phyloP scores from a whole-genome alignment of 2,329 filamentous ascomycete species.

The Pseudogymnoascus sp. region DNA sequence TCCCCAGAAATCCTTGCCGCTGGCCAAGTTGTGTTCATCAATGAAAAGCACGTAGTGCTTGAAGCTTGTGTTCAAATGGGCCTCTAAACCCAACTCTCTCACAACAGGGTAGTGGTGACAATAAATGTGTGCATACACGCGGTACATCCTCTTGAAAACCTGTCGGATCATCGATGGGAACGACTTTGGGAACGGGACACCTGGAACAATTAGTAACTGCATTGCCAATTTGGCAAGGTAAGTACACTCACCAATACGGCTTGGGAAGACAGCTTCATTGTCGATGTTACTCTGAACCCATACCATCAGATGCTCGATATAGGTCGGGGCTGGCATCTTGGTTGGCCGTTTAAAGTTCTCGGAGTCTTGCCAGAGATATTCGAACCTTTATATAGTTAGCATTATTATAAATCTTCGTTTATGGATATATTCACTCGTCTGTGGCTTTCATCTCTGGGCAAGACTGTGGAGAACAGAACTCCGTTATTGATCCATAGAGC shows the following conservation, averaged over 20 bases:
- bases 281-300: slow-evolving; percentile 96
- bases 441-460: slow-evolving; percentile 99
- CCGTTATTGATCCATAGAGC: slow-evolving; percentile 95
- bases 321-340: slow-evolving; percentile 94
- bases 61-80: slow-evolving; percentile 97
- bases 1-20: slow-evolving; percentile 95
- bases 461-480: slow-evolving; percentile 95
- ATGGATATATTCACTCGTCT: slow-evolving; percentile 62
- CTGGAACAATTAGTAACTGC: slow-evolving; percentile 32
- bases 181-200: slow-evolving; percentile 88
- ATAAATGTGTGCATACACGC: slow-evolving; percentile 98
- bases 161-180: slow-evolving; percentile 85
- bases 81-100: slow-evolving; percentile 87
- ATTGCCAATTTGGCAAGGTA: slow-evolving; percentile 35
- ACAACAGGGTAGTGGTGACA: slow-evolving; percentile 99
- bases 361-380: slow-evolving; percentile 97
- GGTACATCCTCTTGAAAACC: slow-evolving; percentile 98
- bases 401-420: background rate
- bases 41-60: slow-evolving; percentile 99
- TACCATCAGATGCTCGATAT: slow-evolving; percentile 94
- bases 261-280: slow-evolving; percentile 92
- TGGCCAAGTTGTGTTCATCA: slow-evolving; percentile 88
- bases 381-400: slow-evolving; percentile 54
- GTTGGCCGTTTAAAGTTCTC: slow-evolving; percentile 92
- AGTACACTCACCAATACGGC: slow-evolving; percentile 61